Evolutionary conservation across 768 basidiomycete genomes (phyloP), one percentile per base, ranked within the genome.

Genomic region (Lactifluus volemus): DNA sequence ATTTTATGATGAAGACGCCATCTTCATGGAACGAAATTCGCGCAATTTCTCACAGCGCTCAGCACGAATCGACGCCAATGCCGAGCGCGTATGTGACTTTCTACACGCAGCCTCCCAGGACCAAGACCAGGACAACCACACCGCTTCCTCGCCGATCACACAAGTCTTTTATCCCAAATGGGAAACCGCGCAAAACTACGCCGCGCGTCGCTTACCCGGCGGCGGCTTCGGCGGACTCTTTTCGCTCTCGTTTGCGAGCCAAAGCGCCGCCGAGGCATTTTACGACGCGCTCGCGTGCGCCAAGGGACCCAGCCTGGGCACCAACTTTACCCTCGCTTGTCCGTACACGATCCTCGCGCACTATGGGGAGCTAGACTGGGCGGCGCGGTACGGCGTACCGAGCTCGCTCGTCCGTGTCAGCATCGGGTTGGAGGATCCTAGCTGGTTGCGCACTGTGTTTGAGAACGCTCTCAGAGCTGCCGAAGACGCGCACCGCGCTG

Each of bases 11-110:
- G 90, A 94, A 71, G 96, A 99, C 69, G 93, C 91, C 45, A 84
- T 98, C 58, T 96, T 85, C 78, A 89, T 99, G 89, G 96, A 99
- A 71, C 89, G 95, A 66, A 99, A 99, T 74, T 98, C 96, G 17
- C 90, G 96, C 53, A 86, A 97, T 74, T 98, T 96, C 77, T 74
- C 79, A 54, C 77, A 75, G 8, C 90, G 96, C 57, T 80, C 93
- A 65, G 77, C 77, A 58, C 71, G 77, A 55, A 92, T 96, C 72
- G 92, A 98, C 71, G 71, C 73, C 36, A 98, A 96, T 71, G 78
- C 95, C 4, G 85, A 92, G 70, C 81, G 81, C 48, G 77, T 95
- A 59, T 95, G 92, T 72, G 86, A 89, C 57, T 83, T 87, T 70
- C 77, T 99, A 32, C 80, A 77, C 42, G 77, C 82, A 2, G 82